phyloP scores from a whole-genome alignment of 352 stramenopile genomes.

The Phytophthora cryptogea region DNA sequence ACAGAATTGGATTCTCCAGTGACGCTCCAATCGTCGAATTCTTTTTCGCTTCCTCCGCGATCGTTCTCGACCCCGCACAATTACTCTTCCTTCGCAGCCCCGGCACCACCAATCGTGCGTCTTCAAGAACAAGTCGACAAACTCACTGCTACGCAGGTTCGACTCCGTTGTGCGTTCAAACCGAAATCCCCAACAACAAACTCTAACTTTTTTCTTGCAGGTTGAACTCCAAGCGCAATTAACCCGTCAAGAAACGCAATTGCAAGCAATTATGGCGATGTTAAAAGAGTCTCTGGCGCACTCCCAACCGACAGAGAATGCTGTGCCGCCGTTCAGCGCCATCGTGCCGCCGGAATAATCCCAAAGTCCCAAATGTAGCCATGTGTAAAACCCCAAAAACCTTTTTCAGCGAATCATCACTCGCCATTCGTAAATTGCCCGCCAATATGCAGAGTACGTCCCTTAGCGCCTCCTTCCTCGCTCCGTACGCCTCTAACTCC shows the following conservation, averaged over 20 bases:
- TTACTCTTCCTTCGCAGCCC: conserved; percentile 23
- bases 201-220: conserved; percentile 19
- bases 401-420: conserved; percentile 12
- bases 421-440: conserved; percentile 6
- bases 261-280: conserved; percentile 57
- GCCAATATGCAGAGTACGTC: conserved; percentile 32
- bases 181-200: background rate
- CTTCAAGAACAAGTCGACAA: conserved; percentile 64
- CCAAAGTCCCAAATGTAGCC: conserved; percentile 8
- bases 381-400: conserved; percentile 12
- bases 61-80: conserved; percentile 26
- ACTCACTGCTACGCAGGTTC: conserved; percentile 58
- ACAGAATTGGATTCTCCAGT: conserved; percentile 33
- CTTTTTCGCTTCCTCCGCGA: conserved; percentile 24
- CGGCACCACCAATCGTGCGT: conserved; percentile 19
- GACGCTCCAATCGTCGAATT: conserved; percentile 4
- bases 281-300: conserved; percentile 36
- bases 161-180: background rate
- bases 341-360: conserved; percentile 41
- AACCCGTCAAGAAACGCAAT: conserved; percentile 53
- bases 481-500: conserved; percentile 2
- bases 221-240: conserved; percentile 61
- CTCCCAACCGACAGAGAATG: conserved; percentile 16
- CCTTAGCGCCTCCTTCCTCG: background rate
- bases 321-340: conserved; percentile 50